A percentile compares a stretch with the other conserved stretches of the same genome.
phyloP scores from a whole-genome alignment of 139 green algal genomes.

The Picochlorum sp. region DNA sequence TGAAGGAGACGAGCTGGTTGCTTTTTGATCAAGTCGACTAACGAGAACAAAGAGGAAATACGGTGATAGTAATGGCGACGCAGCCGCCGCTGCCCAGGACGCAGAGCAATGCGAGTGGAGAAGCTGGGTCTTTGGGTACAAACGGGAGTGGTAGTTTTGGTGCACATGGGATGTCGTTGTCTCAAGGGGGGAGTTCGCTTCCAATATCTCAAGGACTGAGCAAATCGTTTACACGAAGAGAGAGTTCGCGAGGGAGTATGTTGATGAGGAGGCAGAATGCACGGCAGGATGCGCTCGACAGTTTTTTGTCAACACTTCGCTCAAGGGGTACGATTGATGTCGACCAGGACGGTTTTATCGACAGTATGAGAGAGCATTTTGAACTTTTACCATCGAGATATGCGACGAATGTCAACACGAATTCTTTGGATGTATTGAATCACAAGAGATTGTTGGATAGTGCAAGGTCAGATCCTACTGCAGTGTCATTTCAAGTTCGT shows the following conservation, averaged over 20 bases:
- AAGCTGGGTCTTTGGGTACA: too few species aligned
- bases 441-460: slow-evolving; percentile 88
- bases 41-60: neutral
- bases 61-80: neutral
- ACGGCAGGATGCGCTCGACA: slow-evolving; percentile 41
- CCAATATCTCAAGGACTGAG: neutral
- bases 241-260: neutral
- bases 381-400: slow-evolving; percentile 73
- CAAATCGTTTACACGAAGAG: neutral
- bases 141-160: too few species aligned
- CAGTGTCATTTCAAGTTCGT: slow-evolving; percentile 78
- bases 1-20: too few species aligned
- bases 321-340: slow-evolving; percentile 55
- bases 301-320: slow-evolving; percentile 53
- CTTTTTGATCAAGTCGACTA: too few species aligned
- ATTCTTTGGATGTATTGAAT: slow-evolving; percentile 79
- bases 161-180: too few species aligned
- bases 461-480: slow-evolving; percentile 61
- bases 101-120: neutral
- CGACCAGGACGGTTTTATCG: slow-evolving; percentile 42
- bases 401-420: slow-evolving; percentile 81
- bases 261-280: neutral
- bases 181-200: too few species aligned
- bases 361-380: slow-evolving; percentile 72
- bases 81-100: neutral